Base-by-base conservation (phyloP, 2,329 filamentous ascomycete species). In the Didymosphaeria variabile region DNA sequence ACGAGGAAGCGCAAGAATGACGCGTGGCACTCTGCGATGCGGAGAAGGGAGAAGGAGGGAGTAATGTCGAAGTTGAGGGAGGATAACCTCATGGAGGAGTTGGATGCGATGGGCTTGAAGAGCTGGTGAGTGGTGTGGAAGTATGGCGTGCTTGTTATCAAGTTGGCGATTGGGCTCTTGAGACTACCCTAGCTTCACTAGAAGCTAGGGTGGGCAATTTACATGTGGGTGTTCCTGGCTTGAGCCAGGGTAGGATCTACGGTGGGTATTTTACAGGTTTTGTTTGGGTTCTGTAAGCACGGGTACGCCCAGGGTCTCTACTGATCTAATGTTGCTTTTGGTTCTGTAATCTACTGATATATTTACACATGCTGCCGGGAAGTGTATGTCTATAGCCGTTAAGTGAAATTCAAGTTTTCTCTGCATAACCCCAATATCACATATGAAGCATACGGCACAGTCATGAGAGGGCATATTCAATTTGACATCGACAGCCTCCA, bases 401-500 rank as follows among this genome's bases (percentile, higher is more conserved):
- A 29, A 29, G 26, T 29, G 26, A 5, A 5, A 29, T 29, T 29
- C 26, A 2, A 29, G 26, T 29, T 6, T 6, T 4, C 6, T 29
- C 26, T 29, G 26, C 26, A 29, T 29, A 4, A 29, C 4, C 2
- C 26, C 26, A 29, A 29, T 29, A 29, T 29, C 26, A 2, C 26
- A 29, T 6, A 6, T 29, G 6, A 29, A 40, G 4, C 15, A 17
- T n/a, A 40, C 5, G 13, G 42, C 29, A 52, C 49, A 19, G 31
- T 1, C 2, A 31, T 54, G 60, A 65, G 68, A 64, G 65, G 51
- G 64, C 59, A 29, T 47, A 46, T 71, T 72, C 57, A 67, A 67
- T 72, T 72, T 65, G 21, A 62, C 68, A 66, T 65, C 58, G 64
- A 71, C 65, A 67, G 69, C 64, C 70, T 67, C 67, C 65, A 67